phyloP scores from a whole-genome alignment of 805 yeast genomes.

The Zygoascus ofunaensis region DNA sequence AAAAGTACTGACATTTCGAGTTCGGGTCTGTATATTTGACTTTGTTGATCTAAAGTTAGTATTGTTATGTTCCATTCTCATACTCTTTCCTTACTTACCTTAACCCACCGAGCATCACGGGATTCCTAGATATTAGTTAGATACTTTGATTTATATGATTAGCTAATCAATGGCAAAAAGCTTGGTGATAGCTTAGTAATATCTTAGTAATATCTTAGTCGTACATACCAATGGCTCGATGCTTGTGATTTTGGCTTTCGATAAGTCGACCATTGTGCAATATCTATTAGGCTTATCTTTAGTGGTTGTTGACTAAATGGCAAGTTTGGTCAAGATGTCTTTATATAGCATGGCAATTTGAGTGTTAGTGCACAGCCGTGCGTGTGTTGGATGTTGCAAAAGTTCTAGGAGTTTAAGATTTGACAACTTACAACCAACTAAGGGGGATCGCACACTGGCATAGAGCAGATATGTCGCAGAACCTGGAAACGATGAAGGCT shows the following conservation, averaged over 20 bases:
- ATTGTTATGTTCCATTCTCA: slow-evolving; percentile 35
- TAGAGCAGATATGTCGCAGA: too few relatives aligned
- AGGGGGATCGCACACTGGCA: too few relatives aligned
- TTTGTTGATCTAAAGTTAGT: slow-evolving; percentile 37
- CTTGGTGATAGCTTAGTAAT: not conserved
- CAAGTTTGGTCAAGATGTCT: too few relatives aligned
- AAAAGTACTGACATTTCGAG: slow-evolving; percentile 34
- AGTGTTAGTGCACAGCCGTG: too few relatives aligned
- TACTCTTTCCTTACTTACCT: slow-evolving; percentile 29
- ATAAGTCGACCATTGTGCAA: slow-evolving; percentile 12
- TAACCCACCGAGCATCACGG: slow-evolving; percentile 56
- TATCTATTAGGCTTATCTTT: not conserved
- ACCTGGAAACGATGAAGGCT: not conserved
- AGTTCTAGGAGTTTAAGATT: too few relatives aligned
- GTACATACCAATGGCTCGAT: slow-evolving; percentile 17
- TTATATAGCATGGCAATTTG: too few relatives aligned
- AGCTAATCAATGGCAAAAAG: not conserved
- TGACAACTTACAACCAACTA: too few relatives aligned
- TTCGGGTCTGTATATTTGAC: slow-evolving; percentile 64
- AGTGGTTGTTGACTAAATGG: too few relatives aligned
- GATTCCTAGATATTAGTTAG: slow-evolving; percentile 24
- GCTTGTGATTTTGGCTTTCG: slow-evolving; percentile 24
- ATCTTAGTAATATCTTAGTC: not conserved
- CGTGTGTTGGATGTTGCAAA: too few relatives aligned
- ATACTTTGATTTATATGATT: too few relatives aligned